Evolutionary conservation across 1,139 yeast genomes (phyloP).

Genomic region (Suhomyces atakaporum): DNA sequence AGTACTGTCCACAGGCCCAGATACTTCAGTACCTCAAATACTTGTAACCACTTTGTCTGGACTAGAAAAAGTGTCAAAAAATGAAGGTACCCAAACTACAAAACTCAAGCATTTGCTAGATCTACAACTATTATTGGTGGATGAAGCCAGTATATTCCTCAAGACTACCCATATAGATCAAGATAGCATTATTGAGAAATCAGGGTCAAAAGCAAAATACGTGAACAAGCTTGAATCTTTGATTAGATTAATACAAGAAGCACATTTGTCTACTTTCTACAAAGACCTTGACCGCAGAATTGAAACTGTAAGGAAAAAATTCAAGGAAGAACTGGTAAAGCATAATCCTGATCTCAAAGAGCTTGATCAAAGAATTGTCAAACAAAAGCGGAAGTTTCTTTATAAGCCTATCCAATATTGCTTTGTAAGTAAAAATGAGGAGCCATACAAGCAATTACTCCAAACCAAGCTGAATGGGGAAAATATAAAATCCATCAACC

Average conservation of each 20-base stretch:
- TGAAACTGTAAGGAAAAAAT: slow-evolving; percentile 5
- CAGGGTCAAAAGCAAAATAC: slow-evolving; percentile 16
- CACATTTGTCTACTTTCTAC: slow-evolving; percentile 15
- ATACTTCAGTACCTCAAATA: slow-evolving; percentile 23
- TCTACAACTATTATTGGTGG: slow-evolving; percentile 25
- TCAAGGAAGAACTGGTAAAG: not conserved
- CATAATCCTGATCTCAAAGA: not conserved
- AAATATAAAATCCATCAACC: not conserved
- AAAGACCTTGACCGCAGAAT: slow-evolving; percentile 10
- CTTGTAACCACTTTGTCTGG: slow-evolving; percentile 24
- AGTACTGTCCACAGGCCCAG: slow-evolving; percentile 6
- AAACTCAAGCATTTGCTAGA: slow-evolving; percentile 13
- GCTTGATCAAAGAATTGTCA: slow-evolving; percentile 18
- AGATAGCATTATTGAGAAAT: slow-evolving; percentile 9
- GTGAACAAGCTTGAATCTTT: slow-evolving; percentile 16
- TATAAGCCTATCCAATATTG: slow-evolving; percentile 35
- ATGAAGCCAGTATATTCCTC: slow-evolving; percentile 24
- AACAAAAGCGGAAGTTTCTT: slow-evolving; percentile 22
- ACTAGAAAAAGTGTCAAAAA: slow-evolving; percentile 11
- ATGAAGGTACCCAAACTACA: slow-evolving; percentile 1
- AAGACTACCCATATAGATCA: slow-evolving; percentile 18
- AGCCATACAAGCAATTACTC: slow-evolving; percentile 17
- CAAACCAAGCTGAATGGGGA: slow-evolving; percentile 11
- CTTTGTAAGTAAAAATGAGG: slow-evolving; percentile 22
- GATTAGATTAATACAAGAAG: slow-evolving; percentile 18